A percentile compares a stretch with the other conserved stretches of the same genome.
phyloP scores from a whole-genome alignment of 2,329 filamentous ascomycete species.

The Endocalyx cinctus region DNA sequence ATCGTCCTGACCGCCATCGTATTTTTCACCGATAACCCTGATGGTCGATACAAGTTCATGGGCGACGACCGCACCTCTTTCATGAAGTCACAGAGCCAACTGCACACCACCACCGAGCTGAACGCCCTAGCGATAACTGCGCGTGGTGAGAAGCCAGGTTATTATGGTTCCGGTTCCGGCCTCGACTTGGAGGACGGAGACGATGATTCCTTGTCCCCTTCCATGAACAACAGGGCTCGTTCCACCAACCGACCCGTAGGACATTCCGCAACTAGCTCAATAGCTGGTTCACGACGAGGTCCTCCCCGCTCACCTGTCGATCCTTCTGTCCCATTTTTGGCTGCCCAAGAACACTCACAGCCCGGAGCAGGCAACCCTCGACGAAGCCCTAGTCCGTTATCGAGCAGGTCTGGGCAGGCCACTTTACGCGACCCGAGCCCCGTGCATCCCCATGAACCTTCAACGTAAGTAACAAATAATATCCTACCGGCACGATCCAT shows the following conservation, averaged over 20 bases:
- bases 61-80: slow-evolving; percentile 92
- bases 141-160: slow-evolving; percentile 68
- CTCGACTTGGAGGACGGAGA: slow-evolving; percentile 70
- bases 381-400: too few species aligned
- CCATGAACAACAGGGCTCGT: slow-evolving; percentile 39
- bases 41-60: slow-evolving; percentile 94
- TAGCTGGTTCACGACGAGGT: slow-evolving; percentile 21
- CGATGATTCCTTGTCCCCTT: slow-evolving; percentile 60
- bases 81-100: slow-evolving; percentile 89
- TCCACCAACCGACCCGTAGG: slow-evolving; percentile 5
- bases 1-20: slow-evolving; percentile 68
- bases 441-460: slow-evolving; percentile 27
- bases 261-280: slow-evolving; percentile 13
- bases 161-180: slow-evolving; percentile 40
- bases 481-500: neutral
- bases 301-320: slow-evolving; percentile 39
- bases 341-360: slow-evolving; percentile 3
- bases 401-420: too few species aligned
- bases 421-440: too few species aligned
- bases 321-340: slow-evolving; percentile 34
- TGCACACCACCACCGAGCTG: slow-evolving; percentile 74
- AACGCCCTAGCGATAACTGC: slow-evolving; percentile 87
- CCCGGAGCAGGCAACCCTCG: slow-evolving; percentile 25
- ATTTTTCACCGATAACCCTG: slow-evolving; percentile 87
- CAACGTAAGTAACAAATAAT: slow-evolving; percentile 15